A percentile compares a stretch with the other conserved stretches of the same genome.
Conservation (phyloP, 2,329 filamentous ascomycete genomes). For the Aureobasidium sp. region DNA sequence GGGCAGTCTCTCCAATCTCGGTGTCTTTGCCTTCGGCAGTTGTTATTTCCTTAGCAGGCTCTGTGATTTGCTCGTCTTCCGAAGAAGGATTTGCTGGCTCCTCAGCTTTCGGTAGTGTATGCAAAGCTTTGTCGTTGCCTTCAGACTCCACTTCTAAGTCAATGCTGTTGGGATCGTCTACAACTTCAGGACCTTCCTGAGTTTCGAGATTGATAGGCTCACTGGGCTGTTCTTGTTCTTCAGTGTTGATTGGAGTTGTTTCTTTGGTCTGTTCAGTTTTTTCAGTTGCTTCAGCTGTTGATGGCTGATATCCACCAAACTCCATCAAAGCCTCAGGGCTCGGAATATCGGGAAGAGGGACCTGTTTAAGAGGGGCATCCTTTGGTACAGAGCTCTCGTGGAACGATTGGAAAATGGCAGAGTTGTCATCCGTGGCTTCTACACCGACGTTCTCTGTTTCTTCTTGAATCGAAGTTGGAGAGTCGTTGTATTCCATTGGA, state of each 20-base stretch:
- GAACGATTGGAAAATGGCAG: neutral
- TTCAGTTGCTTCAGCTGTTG: neutral
- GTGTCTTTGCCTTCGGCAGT: too few relatives aligned
- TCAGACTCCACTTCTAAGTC: neutral
- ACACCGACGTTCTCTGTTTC: neutral
- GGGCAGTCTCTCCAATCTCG: neutral
- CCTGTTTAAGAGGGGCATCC: neutral
- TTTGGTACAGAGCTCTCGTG: neutral
- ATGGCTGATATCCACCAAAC: constrained; percentile 11
- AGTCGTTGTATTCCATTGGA: neutral
- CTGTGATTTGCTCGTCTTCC: neutral
- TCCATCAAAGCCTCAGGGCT: constrained; percentile 10
- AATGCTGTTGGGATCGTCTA: neutral
- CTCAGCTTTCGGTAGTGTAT: neutral
- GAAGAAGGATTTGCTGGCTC: neutral
- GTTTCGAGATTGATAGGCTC: constrained; percentile 1
- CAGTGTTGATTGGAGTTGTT: neutral
- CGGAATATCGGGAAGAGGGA: constrained; percentile 2
- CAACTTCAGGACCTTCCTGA: neutral
- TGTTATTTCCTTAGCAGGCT: neutral
- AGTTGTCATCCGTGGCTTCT: neutral
- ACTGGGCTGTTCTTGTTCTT: neutral
- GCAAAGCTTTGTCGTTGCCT: neutral
- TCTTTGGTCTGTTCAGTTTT: neutral
- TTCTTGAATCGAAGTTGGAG: neutral